Evolutionary conservation across 768 basidiomycete genomes (phyloP).

Genomic region (Macrolepiota fuliginosa): DNA sequence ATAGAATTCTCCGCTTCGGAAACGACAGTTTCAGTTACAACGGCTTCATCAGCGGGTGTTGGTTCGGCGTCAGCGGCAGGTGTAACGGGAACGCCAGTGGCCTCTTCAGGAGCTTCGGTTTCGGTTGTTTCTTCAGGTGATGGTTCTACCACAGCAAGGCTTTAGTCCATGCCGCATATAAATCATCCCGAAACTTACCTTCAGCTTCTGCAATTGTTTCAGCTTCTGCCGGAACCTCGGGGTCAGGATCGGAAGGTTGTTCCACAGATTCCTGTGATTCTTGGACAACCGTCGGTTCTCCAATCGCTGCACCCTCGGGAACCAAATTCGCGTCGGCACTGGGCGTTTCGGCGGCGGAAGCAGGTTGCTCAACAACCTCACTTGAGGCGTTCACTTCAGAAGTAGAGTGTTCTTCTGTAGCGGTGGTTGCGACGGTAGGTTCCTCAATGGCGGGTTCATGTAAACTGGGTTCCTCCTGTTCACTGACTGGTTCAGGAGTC

Average conservation of each 20-base stretch:
- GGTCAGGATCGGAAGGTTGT: not conserved
- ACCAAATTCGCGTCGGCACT: not conserved
- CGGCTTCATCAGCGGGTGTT: not conserved
- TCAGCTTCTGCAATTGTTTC: not conserved
- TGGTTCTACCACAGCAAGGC: not conserved
- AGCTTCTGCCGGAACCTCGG: not conserved
- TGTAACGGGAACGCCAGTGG: not conserved
- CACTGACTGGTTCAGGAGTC: not conserved
- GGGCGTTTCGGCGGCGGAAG: not conserved
- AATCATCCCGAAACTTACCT: not conserved
- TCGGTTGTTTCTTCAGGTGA: not conserved
- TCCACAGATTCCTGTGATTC: not conserved
- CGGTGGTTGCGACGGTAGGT: not conserved
- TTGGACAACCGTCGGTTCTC: constrained; percentile 6
- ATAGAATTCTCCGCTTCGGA: not conserved
- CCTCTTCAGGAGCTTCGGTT: not conserved
- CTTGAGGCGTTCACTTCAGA: not conserved
- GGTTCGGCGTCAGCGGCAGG: not conserved
- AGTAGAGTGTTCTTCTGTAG: not conserved
- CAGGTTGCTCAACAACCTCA: not conserved
- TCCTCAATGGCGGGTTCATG: not conserved
- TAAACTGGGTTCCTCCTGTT: not conserved
- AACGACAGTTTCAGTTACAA: not conserved
- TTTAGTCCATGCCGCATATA: not conserved
- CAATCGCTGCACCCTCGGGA: not conserved